Evolutionary conservation across 352 stramenopile species (phyloP).

Genomic region (Phytophthora tubulina): DNA sequence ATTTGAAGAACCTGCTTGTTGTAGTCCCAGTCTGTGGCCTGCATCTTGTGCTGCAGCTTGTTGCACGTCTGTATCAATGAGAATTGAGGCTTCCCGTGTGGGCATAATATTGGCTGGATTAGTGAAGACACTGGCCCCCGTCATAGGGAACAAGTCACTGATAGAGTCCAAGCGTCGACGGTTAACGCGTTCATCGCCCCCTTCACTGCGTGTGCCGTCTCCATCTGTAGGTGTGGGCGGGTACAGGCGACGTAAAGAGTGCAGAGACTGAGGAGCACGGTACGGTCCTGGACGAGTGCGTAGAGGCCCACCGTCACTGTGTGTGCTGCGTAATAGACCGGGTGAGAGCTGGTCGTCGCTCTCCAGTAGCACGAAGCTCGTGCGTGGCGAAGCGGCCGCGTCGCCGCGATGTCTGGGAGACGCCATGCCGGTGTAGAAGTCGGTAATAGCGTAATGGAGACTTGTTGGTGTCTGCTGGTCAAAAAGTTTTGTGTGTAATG

Average conservation of each 20-base stretch:
- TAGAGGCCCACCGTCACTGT: slow-evolving; percentile 29
- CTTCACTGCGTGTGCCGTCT: slow-evolving; percentile 24
- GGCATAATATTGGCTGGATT: slow-evolving; percentile 82
- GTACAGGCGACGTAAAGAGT: slow-evolving; percentile 36
- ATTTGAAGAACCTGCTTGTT: slow-evolving; percentile 25
- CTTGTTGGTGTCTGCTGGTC: slow-evolving; percentile 25
- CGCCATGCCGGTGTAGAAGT: slow-evolving; percentile 13
- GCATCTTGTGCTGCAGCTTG: slow-evolving; percentile 37
- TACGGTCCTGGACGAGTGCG: slow-evolving; percentile 12
- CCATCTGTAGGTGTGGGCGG: slow-evolving; percentile 33
- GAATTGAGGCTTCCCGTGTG: slow-evolving; percentile 77
- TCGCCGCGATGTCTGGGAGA: slow-evolving; percentile 18
- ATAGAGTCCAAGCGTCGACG: slow-evolving; percentile 55
- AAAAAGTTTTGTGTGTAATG: slow-evolving; percentile 26
- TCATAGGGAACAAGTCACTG: slow-evolving; percentile 74
- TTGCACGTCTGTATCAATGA: slow-evolving; percentile 75
- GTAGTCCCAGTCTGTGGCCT: slow-evolving; percentile 29
- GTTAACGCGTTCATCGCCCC: neutral
- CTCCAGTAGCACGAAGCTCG: slow-evolving; percentile 77
- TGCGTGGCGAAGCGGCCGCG: slow-evolving; percentile 47
- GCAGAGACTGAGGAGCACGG: slow-evolving; percentile 24
- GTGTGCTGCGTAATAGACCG: slow-evolving; percentile 24
- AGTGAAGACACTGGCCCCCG: slow-evolving; percentile 66
- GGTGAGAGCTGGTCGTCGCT: slow-evolving; percentile 44
- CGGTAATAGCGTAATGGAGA: slow-evolving; percentile 5